Evolutionary conservation across 2,329 filamentous ascomycete species (phyloP).

Genomic region (Alternaria postmessia): DNA sequence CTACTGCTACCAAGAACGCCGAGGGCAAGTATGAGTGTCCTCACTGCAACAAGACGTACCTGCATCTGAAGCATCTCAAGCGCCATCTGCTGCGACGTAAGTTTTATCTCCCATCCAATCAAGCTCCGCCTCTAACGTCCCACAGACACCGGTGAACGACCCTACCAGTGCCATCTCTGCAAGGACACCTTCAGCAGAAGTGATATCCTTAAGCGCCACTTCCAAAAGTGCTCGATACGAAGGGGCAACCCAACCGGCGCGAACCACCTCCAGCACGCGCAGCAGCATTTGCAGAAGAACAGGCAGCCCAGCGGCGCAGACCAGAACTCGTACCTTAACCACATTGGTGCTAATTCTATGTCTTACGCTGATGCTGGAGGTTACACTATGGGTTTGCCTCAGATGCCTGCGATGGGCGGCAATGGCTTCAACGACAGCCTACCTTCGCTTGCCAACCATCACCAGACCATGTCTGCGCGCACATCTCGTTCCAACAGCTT

Average conservation of each 20-base stretch:
- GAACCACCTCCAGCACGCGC: slow-evolving; percentile 91
- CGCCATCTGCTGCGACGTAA: slow-evolving; percentile 94
- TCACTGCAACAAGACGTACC: slow-evolving; percentile 97
- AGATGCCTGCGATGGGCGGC: slow-evolving; percentile 43
- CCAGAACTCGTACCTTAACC: slow-evolving; percentile 48
- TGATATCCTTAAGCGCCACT: slow-evolving; percentile 98
- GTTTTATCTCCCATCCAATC: slow-evolving; percentile 53
- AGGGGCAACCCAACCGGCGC: slow-evolving; percentile 95
- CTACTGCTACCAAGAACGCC: slow-evolving; percentile 92
- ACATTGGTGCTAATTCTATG: slow-evolving; percentile 45
- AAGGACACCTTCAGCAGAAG: slow-evolving; percentile 97
- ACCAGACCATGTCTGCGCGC: slow-evolving; percentile 56
- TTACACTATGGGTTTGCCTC: slow-evolving; percentile 47
- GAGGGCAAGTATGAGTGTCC: slow-evolving; percentile 98
- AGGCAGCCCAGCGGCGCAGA: slow-evolving; percentile 43
- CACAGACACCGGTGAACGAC: slow-evolving; percentile 92
- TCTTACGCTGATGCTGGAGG: slow-evolving; percentile 41
- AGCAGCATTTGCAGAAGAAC: slow-evolving; percentile 83
- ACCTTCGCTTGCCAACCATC: slow-evolving; percentile 50
- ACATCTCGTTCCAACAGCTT: slow-evolving; percentile 60
- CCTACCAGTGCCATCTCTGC: slow-evolving; percentile 97
- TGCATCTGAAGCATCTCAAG: slow-evolving; percentile 97
- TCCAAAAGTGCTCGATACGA: slow-evolving; percentile 97
- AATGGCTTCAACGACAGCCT: slow-evolving; percentile 50
- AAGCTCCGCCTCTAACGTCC: slow-evolving; percentile 44